Conservation (phyloP, 169 alveolate species). For the Nephromyces sp. region DNA sequence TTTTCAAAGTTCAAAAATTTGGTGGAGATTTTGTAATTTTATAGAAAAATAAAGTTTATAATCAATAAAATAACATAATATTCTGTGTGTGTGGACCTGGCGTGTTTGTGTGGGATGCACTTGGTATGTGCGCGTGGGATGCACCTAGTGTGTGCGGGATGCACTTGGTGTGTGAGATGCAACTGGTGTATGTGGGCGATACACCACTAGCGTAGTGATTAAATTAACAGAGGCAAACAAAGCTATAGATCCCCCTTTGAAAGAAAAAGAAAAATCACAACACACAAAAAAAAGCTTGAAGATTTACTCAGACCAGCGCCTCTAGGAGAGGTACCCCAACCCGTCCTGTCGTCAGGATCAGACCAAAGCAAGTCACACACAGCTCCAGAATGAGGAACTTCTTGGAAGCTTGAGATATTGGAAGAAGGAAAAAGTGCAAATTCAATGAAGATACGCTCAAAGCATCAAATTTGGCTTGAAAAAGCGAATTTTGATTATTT, state of each 20-base stretch:
- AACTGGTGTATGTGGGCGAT: no score
- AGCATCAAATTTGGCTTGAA: no score
- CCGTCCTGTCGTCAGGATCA: constrained; percentile 97
- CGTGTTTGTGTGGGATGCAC: no score
- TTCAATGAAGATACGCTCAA: neutral
- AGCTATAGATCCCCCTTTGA: neutral
- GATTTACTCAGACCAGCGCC: constrained; percentile 88
- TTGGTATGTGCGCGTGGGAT: no score
- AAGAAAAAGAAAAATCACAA: neutral
- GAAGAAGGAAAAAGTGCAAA: neutral
- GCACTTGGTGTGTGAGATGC: no score
- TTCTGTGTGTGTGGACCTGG: no score
- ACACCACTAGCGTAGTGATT: neutral
- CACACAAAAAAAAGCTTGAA: neutral
- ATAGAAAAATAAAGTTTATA: no score
- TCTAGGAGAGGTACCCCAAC: constrained; percentile 98
- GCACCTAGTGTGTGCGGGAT: no score
- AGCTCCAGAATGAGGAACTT: constrained; percentile 99
- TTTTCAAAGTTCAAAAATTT: no score
- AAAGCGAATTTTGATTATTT: no score
- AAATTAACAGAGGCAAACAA: neutral
- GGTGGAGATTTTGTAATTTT: no score
- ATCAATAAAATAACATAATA: no score
- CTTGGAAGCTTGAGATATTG: constrained; percentile 67
- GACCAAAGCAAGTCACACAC: constrained; percentile 99